Base-by-base conservation (phyloP, 2,329 filamentous ascomycete genomes). In the Amauroascus verrucosus region DNA sequence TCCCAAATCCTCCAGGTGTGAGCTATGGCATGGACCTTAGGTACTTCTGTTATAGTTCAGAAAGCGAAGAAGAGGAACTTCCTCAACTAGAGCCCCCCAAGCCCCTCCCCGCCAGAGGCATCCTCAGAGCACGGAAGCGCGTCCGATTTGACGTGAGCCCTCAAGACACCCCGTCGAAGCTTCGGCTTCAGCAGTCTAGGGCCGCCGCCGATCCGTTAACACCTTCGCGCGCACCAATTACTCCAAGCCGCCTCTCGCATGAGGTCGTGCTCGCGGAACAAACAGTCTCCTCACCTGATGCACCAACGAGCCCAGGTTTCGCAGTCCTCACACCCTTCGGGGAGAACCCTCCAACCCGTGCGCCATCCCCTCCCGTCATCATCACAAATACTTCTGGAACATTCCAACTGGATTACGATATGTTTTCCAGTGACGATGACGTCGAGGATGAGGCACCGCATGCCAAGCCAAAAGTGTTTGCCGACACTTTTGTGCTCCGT, bases 21-120 rank as follows among this genome's bases (percentile, higher is more conserved):
- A 71, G 70, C 48, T 74, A 71, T 60, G 70, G 71, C 9, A 58
- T 74, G 60, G 61, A 71, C 48, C 56, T 65, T 24, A 62, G 66
- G 16, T 73, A 70, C 48, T 72, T 72, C 55, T 61, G 54, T 37
- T 65, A 67, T 51, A 63, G 61, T 43, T 64, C 61, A 32, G 64
- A 66, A 16, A 63, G 63, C 18, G 68, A 69, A 30, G 61, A 63
- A 38, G 64, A 65, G 51, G 57, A 55, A 51, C 30, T 30, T 47
- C 22, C 41, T 38, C 43, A 11, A 38, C 7, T 41, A n/a, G 18
- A 46, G 43, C 35, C 54, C 35, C 48, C 44, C 40, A 43, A 37
- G 14, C 30, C 53, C 5, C n/a, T 37, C 26, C 26, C 48, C 28
- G 37, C 54, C 30, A 53, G 52, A 20, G 54, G 57, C 40, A 55